Base-by-base conservation (phyloP, 768 basidiomycete species). In the Xerocomellus chrysenteron region DNA sequence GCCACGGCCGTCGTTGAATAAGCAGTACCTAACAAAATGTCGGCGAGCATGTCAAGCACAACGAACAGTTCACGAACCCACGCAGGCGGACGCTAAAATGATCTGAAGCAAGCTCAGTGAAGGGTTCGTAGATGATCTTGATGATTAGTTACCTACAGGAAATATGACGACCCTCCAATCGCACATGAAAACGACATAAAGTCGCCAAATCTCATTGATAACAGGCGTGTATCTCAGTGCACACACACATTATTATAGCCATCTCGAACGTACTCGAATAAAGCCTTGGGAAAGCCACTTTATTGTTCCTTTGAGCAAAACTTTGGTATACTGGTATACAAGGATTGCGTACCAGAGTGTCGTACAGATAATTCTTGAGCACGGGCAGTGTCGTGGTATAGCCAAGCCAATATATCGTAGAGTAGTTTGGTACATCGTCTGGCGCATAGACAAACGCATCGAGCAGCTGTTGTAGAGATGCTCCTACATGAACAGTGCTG, bases 361-460 rank as follows among this genome's bases (percentile, higher is more conserved):
- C 11, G n/a, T 40, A 57, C 4, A 47, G 0, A 19, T 9, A 11
- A 37, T 16, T 3, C 21, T 59, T 58, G 19, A 42, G 10, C 5
- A 24, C 0, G 16, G 4, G 12, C 5, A 19, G 32, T 1, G 11
- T 24, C 17, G 6, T 16, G 8, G 24, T 14, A 14, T 4, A 28
- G 16, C 41, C 30, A 19, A 49, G 26, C 52, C 50, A 58, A 28
- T 52, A 59, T 16, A 6, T 14, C 6, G 37, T 41, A 5, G 58
- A 48, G 30, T 57, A 57, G 11, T 48, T 2, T 0, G 47, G 42
- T 17, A 45, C 47, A 16, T 52, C 26, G 11, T 42, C 28, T 16
- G 56, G 37, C 3, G 26, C 54, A 17, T 57, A 52, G 21, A 50
- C 37, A 28, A 59, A 58, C 3, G 52, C 44, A 12, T 59, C 37